Evolutionary conservation across 495 filamentous ascomycete species (phyloP), one percentile per base, ranked within the genome.

Genomic region (Talaromyces adpressus): DNA sequence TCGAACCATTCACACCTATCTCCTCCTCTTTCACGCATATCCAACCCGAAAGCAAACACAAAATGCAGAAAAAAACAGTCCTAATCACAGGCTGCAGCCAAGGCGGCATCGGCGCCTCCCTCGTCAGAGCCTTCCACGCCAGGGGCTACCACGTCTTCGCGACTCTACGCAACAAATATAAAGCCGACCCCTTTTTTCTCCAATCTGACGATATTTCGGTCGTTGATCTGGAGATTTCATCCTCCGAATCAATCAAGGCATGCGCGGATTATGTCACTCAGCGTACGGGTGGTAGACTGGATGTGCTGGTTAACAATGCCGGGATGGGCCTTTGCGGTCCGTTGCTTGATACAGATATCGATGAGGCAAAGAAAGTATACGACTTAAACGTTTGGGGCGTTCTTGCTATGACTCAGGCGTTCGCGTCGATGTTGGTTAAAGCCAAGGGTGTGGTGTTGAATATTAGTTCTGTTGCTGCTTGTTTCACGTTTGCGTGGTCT

Each of bases 41-140:
- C 2, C 4, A 41, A 16, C n/a, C 36, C 12, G 5, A 14, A 29
- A 30, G 18, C 29, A 23, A 16, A 36, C 12, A 9, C 32, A 59
- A 39, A 7, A 59, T 59, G 57, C 30, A 25, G 14, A 36, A 59
- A 29, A 67, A 69, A 64, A 66, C 65, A 1, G 68, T 71, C 32
- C 67, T 84, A 0, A 78, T 83, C 41, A 83, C 79, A 14, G 79
- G 79, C 54, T 82, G 77, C 68, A 78, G 70, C 65, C 67, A 74
- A 51, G 80, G 74, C 30, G 76, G 80, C 57, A 69, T 82, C 58
- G 75, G 80, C 12, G 67, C 69, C 8, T 76, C 78, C 6, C 67
- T 81, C 18, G 80, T 77, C 36, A 66, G 69, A 22, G 68, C 45
- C 36, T 80, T 79, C 65, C 71, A 73, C 57, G 47, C 66, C 1